Base-by-base conservation (phyloP, 208 protist species). In the Leishmania lainsoni region DNA sequence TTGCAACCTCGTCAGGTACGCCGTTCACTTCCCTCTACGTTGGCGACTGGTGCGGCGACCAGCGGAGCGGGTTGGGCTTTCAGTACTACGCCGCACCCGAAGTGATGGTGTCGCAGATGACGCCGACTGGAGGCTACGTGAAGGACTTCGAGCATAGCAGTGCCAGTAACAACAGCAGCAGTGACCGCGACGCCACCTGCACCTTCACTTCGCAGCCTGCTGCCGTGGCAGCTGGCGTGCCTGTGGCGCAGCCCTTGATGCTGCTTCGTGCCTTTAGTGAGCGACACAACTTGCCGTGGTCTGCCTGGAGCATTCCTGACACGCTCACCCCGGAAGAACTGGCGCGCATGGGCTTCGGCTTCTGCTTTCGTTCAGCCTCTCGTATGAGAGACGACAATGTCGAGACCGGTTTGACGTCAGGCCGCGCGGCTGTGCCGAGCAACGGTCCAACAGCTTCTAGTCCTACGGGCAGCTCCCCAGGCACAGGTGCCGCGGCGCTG, bases 21-120 rank as follows among this genome's bases (percentile, higher is more conserved):
- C 72, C 76, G 26, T 89, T 82, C 74, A 89, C 84, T 35, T 89
- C 91, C 20, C 73, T 96, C n/a, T 98, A 97, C 81, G 83, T 89
- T 32, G 95, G 95, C 32, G 83, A 89, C 83, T 97, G 93, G 93
- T 54, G 59, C 26, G 91, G 92, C 6, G 83, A 81, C n/a, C 81
- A 88, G 20, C 91, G 87, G 71, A 81, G 95, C 49, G 95, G 95
- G 16, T 81, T 89, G 32, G 95, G 95, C 22, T 85, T 91, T 8
- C 89, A 87, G 76, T 90, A 92, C 78, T 98, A 98, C 79, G 86
- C 91, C 9, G 83, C 77, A 3, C 70, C 85, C 3, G 86, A 84
- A 26, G 81, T 84, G 69, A 69, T 73, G n/a, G 29, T 29, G 59
- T 76, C 29, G 49, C 56, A 51, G 52, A 17, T 66, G 56, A 56